Evolutionary conservation across 768 basidiomycete species (phyloP), one percentile per base, ranked within the genome.

Genomic region (Galerina marginata): DNA sequence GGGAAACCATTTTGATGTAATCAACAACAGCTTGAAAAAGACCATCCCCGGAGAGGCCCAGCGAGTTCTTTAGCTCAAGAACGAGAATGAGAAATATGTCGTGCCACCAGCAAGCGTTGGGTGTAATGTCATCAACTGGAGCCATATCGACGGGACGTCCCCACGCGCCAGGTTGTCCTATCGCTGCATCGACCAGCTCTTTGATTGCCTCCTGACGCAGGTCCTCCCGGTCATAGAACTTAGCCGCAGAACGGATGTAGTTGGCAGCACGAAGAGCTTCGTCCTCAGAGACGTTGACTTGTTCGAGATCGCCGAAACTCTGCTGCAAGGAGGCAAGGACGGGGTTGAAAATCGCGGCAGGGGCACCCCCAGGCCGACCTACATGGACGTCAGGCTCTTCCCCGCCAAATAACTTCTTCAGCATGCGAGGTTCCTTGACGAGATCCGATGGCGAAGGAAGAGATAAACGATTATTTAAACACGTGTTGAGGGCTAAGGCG

Each of bases 11-110:
- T 49, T 64, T 51, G 42, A 63, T 64, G 37, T 50, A 59, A 53
- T 63, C 58, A 33, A 58, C 25, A 42, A 60, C 20, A 16, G 48
- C 54, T 60, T 60, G 51, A 25, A 26, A 33, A 54, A 58, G 40
- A 56, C 62, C 53, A 52, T 63, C 59, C 50, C 62, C 65, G 9
- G 47, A 54, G 20, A 66, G 40, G 38, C 65, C 61, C 33, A 56
- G 42, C 26, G 43, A 52, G 44, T 65, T 58, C 55, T 60, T 63
- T 16, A 63, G 59, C 56, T 60, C 65, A n/a, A 63, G 50, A 16
- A 59, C 46, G 15, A 54, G 44, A 29, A 46, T 33, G 16, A 55
- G 42, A 58, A 60, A 60, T 20, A n/a, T 20, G 29, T 59, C 54
- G 40, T 56, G 48, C 58, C 39, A 60, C 61, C 65, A 60, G 44